phyloP scores from a whole-genome alignment of 2,329 filamentous ascomycete species.

The Arthrobotrys sphaeroides region DNA sequence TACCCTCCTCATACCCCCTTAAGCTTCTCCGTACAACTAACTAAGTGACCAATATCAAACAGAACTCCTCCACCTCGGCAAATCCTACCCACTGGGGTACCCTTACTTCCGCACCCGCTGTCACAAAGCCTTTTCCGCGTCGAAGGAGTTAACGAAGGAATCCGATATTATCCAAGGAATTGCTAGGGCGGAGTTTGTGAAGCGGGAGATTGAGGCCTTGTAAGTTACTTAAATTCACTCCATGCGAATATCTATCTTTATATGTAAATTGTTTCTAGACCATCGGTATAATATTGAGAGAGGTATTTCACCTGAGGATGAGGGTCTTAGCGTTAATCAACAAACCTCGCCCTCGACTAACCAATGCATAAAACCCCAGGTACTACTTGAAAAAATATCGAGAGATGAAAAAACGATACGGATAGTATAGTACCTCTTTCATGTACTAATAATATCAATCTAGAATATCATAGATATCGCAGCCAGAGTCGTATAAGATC shows the following conservation, averaged over 20 bases:
- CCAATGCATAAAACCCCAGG: background rate
- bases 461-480: too few relatives aligned
- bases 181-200: constrained; percentile 42
- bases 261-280: background rate
- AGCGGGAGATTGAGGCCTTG: constrained; percentile 50
- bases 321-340: too few relatives aligned
- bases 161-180: constrained; percentile 23
- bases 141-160: constrained; percentile 30
- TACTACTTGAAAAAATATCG: constrained; percentile 51
- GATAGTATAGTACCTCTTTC: too few relatives aligned
- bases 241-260: too few relatives aligned
- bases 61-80: constrained; percentile 54
- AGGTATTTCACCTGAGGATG: too few relatives aligned
- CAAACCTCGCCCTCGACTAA: too few relatives aligned
- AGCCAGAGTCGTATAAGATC: too few relatives aligned
- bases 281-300: too few relatives aligned
- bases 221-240: constrained; percentile 2
- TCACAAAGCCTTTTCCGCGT: constrained; percentile 37
- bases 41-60: background rate
- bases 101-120: constrained; percentile 49
- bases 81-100: constrained; percentile 42
- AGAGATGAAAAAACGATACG: constrained; percentile 33
- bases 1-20: too few relatives aligned
- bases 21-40: too few relatives aligned
- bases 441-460: too few relatives aligned